Base-by-base conservation (phyloP, 345 rosid species). In the Salix brachista region DNA sequence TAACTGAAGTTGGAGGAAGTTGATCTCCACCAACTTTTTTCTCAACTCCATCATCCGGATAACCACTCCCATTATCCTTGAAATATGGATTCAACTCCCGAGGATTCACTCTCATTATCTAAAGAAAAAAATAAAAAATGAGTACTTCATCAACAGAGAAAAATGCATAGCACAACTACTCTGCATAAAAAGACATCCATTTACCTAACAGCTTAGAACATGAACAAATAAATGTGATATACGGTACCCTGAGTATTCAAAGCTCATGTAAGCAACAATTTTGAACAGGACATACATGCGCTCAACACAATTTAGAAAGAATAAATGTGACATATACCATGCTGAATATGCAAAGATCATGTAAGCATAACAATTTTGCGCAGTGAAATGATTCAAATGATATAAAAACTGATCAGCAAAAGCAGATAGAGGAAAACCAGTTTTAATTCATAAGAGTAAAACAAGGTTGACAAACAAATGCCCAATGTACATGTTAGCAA, bases 41-140 rank as follows among this genome's bases (percentile, higher is more conserved):
- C 78, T 83, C 88, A 67, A 82, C 82, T 71, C 73, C 87, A 70
- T 92, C 91, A 78, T 87, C 94, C 2, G 98, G 98, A 88, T 92
- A 94, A 66, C 96, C 98, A 60, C 84, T 78, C 73, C 97, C 97
- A 83, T 85, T 79, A 69, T 89, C 87, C 89, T 85, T 93, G 37
- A 91, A 70, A 80, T 89, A 91, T 16, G 99, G 99, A 85, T 96
- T 96, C 80, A 93, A 78, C 73, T 96, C 99, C 82, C 86, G 91
- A 11, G 94, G 91, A 84, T 92, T 90, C 25, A 69, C 86, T 80
- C 85, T 87, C 70, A 64, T 75, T 23, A 78, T 76, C 92, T 90
- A 84, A 36, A 39, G 62, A 48, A 76, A 36, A 71, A 71, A 71
- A n/a, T 21, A 75, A 9, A 61, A 16, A 66, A 30, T 30, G 25